Evolutionary conservation across 495 filamentous ascomycete genomes (phyloP).

Genomic region (Xylaria nigripes): DNA sequence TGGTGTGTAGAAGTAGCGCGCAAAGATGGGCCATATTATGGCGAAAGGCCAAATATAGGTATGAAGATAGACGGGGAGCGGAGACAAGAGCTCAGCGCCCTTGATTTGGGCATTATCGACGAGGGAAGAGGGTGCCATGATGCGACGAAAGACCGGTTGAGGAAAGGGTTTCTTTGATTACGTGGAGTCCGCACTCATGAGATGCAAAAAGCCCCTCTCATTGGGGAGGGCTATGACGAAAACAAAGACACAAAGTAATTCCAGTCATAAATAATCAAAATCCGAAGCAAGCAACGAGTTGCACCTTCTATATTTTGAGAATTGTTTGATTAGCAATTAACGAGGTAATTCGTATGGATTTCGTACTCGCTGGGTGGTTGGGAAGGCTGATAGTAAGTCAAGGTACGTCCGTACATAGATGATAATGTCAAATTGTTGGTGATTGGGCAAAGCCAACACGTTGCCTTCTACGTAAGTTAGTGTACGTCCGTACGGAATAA

Average conservation of each 20-base stretch:
- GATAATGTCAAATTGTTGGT: too few species aligned
- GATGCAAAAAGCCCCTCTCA: background rate
- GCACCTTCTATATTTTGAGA: too few species aligned
- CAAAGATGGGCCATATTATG: constrained; percentile 83
- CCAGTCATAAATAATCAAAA: too few species aligned
- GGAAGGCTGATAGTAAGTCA: background rate
- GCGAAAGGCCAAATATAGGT: constrained; percentile 88
- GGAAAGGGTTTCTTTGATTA: background rate
- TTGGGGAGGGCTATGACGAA: too few species aligned
- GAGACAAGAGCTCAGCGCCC: constrained; percentile 78
- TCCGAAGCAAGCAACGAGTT: too few species aligned
- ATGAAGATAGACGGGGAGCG: constrained; percentile 72
- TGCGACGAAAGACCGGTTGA: background rate
- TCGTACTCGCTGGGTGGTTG: background rate
- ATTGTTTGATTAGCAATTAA: background rate
- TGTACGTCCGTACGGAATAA: too few species aligned
- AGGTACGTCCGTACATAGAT: too few species aligned
- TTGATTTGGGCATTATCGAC: constrained; percentile 87
- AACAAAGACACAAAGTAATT: too few species aligned
- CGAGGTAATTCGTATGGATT: background rate
- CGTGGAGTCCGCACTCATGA: constrained; percentile 8
- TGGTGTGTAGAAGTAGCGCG: constrained; percentile 71
- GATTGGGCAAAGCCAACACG: background rate
- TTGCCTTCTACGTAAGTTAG: background rate
- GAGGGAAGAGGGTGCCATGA: constrained; percentile 47